Evolutionary conservation across 495 filamentous ascomycete species (phyloP).

Genomic region (Aspergillus diversus): DNA sequence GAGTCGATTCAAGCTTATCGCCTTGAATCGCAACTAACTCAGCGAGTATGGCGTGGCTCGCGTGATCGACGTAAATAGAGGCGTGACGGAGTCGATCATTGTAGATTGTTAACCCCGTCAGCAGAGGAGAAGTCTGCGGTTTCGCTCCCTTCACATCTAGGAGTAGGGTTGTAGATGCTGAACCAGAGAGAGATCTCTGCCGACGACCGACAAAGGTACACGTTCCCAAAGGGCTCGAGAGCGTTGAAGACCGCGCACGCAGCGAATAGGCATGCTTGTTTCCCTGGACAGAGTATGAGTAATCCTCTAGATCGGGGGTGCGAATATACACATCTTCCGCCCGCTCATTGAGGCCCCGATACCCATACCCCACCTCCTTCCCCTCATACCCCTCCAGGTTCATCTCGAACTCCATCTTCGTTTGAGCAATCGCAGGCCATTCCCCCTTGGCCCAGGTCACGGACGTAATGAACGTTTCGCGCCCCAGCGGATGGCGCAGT

Average conservation of each 20-base stretch:
- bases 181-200: neutral
- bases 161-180: neutral
- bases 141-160: too few relatives aligned
- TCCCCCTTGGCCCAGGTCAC: neutral
- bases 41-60: too few relatives aligned
- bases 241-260: neutral
- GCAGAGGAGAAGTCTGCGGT: too few relatives aligned
- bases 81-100: too few relatives aligned
- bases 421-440: neutral
- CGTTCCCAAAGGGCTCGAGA: neutral
- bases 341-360: neutral
- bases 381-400: neutral
- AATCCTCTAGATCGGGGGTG: neutral
- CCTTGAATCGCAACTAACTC: too few relatives aligned
- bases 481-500: neutral
- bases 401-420: neutral
- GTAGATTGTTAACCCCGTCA: too few relatives aligned
- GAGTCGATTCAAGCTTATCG: too few relatives aligned
- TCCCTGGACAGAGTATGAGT: neutral
- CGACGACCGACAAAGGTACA: neutral
- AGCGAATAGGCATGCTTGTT: neutral
- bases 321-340: neutral
- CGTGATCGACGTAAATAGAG: too few relatives aligned
- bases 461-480: neutral
- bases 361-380: neutral